Percentiles rank a stretch among this genome's conserved stretches.
Evolutionary conservation across 371 early-diverging fungal genomes (phyloP).

Genomic region (Mortierella sp.): DNA sequence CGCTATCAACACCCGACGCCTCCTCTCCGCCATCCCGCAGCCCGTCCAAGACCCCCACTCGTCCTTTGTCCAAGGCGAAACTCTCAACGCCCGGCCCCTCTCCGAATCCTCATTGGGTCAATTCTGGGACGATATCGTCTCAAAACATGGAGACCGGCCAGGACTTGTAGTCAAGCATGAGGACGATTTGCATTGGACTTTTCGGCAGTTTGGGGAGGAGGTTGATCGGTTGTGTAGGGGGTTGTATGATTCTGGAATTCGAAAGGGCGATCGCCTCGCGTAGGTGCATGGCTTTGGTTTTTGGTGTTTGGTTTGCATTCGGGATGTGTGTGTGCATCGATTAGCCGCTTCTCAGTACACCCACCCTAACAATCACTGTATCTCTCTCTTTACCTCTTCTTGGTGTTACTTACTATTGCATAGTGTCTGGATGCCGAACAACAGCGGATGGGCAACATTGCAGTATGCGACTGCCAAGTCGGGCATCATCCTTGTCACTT

Average conservation of each 20-base stretch:
- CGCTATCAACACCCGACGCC: slow-evolving; percentile 1
- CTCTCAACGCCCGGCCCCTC: slow-evolving; percentile 25
- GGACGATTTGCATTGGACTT: slow-evolving; percentile 50
- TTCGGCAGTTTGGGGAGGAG: slow-evolving; percentile 55
- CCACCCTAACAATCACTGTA: not conserved
- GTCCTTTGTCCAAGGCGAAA: slow-evolving; percentile 50
- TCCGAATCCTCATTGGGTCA: slow-evolving; percentile 55
- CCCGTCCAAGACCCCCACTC: not conserved
- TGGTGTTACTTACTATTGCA: not conserved
- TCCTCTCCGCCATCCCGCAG: slow-evolving; percentile 19
- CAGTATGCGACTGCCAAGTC: slow-evolving; percentile 65
- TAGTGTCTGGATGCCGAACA: slow-evolving; percentile 64
- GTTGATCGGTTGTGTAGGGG: slow-evolving; percentile 58
- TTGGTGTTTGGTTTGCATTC: not conserved
- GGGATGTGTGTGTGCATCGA: too few relatives aligned
- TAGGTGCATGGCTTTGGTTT: not conserved
- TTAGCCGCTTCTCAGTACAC: not conserved
- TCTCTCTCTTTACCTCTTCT: not conserved
- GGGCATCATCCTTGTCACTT: slow-evolving; percentile 62
- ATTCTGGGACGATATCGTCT: slow-evolving; percentile 45
- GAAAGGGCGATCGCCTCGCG: slow-evolving; percentile 63
- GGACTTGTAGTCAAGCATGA: slow-evolving; percentile 60
- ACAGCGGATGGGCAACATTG: slow-evolving; percentile 59
- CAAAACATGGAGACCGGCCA: slow-evolving; percentile 34
- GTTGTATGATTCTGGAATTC: slow-evolving; percentile 54